Conservation (phyloP, 306 rosid genomes). For the Acacia crassicarpa region DNA sequence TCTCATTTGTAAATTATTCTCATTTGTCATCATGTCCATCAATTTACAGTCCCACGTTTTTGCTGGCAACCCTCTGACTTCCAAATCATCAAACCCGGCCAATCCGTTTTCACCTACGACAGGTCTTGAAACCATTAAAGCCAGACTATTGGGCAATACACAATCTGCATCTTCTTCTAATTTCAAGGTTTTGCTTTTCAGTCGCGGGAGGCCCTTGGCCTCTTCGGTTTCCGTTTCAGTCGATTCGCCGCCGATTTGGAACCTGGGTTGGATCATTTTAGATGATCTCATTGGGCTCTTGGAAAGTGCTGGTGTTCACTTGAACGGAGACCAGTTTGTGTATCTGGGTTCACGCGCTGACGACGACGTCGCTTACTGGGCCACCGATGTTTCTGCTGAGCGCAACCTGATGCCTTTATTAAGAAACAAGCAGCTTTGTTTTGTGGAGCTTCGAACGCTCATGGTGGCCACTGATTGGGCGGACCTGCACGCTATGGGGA, state of each 20-base stretch:
- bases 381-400: constrained; percentile 67
- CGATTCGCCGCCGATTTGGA: not conserved
- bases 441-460: constrained; percentile 81
- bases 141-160: constrained; percentile 38
- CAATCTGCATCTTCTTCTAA: constrained; percentile 44
- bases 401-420: constrained; percentile 41
- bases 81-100: constrained; percentile 54
- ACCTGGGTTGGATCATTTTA: constrained; percentile 53
- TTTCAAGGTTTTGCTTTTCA: constrained; percentile 75
- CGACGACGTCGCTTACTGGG: constrained; percentile 72
- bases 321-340: constrained; percentile 66
- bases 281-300: constrained; percentile 45
- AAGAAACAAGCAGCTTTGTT: constrained; percentile 41
- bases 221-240: not conserved
- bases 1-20: not conserved
- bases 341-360: constrained; percentile 65
- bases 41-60: constrained; percentile 63
- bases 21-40: constrained; percentile 51
- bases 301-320: constrained; percentile 42
- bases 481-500: constrained; percentile 61
- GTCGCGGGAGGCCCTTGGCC: constrained; percentile 51
- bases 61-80: constrained; percentile 61
- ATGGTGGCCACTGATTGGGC: constrained; percentile 95
- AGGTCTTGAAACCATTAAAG: constrained; percentile 58
- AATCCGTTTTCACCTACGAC: constrained; percentile 54